Evolutionary conservation across 2,329 filamentous ascomycete species (phyloP).

Genomic region (Sporothrix brasiliensis): DNA sequence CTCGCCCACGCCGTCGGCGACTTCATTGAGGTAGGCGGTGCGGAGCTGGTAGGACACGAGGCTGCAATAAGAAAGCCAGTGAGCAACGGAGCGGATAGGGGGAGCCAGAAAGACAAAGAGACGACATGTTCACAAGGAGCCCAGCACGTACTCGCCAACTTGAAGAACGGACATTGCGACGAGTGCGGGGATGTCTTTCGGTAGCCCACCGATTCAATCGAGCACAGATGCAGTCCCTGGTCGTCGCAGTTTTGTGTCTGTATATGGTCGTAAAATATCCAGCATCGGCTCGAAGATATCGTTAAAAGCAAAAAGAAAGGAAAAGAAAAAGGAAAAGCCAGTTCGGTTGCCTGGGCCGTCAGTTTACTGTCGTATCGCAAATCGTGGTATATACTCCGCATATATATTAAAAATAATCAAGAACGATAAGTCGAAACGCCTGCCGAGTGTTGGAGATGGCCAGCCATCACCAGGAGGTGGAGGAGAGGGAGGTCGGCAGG

Average conservation of each 20-base stretch:
- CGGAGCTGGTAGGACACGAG: conserved; percentile 82
- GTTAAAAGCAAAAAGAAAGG: background rate
- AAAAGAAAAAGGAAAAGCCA: background rate
- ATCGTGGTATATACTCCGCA: background rate
- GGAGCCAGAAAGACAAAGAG: background rate
- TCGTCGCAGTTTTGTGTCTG: background rate
- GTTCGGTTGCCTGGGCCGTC: background rate
- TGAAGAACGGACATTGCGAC: conserved; percentile 50
- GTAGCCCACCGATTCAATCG: conserved; percentile 1
- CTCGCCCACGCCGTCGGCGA: conserved; percentile 83
- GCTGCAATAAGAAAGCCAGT: conserved; percentile 48
- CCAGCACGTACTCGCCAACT: conserved; percentile 47
- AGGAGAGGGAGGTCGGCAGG: background rate
- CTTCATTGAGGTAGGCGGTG: conserved; percentile 75
- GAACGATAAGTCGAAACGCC: background rate
- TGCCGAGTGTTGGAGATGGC: conserved; percentile 20
- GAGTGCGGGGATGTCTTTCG: background rate
- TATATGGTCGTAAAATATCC: background rate
- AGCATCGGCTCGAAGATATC: background rate
- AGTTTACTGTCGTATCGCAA: background rate
- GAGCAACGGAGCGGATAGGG: background rate
- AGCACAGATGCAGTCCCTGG: background rate
- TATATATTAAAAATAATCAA: background rate
- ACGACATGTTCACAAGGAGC: too few species aligned
- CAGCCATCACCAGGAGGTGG: conserved; percentile 27